Percentiles rank a stretch among this genome's conserved stretches.
Evolutionary conservation across 495 filamentous ascomycete genomes (phyloP).

Genomic region (Penicillium macrosclerotiorum): DNA sequence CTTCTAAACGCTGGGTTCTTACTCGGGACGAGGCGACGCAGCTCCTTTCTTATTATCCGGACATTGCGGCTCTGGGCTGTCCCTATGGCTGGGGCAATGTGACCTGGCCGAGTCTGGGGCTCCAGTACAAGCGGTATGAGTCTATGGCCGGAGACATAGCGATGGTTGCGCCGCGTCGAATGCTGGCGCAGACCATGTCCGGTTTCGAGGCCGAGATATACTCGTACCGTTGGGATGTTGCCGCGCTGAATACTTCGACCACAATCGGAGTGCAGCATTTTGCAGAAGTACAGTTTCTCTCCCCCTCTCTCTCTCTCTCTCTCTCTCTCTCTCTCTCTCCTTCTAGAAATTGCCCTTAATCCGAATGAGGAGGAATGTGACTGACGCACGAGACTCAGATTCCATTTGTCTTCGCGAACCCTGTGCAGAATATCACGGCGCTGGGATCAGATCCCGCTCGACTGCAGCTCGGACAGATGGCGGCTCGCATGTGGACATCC

Average conservation of each 20-base stretch:
- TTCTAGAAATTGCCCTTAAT: too few species aligned
- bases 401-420: conserved; percentile 51
- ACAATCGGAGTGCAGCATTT: conserved; percentile 37
- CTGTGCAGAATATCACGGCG: conserved; percentile 35
- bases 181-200: conserved; percentile 50
- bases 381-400: conserved; percentile 25
- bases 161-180: conserved; percentile 54
- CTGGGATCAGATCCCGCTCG: conserved; percentile 31
- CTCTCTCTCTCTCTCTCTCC: too few species aligned
- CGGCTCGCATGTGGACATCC: conserved; percentile 53
- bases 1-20: conserved; percentile 39
- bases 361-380: too few species aligned
- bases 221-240: conserved; percentile 54
- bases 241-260: conserved; percentile 27
- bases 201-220: conserved; percentile 41
- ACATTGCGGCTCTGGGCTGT: conserved; percentile 42
- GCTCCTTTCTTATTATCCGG: conserved; percentile 36
- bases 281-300: conserved; percentile 26
- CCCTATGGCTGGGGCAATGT: conserved; percentile 51
- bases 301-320: not conserved
- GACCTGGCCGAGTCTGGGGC: conserved; percentile 41
- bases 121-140: conserved; percentile 50
- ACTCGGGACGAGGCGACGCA: conserved; percentile 26
- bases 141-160: conserved; percentile 54
- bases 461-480: conserved; percentile 34